A percentile compares a stretch with the other conserved stretches of the same genome.
Conservation (phyloP, 2,329 filamentous ascomycete species). For the Ophiostoma sp. region DNA sequence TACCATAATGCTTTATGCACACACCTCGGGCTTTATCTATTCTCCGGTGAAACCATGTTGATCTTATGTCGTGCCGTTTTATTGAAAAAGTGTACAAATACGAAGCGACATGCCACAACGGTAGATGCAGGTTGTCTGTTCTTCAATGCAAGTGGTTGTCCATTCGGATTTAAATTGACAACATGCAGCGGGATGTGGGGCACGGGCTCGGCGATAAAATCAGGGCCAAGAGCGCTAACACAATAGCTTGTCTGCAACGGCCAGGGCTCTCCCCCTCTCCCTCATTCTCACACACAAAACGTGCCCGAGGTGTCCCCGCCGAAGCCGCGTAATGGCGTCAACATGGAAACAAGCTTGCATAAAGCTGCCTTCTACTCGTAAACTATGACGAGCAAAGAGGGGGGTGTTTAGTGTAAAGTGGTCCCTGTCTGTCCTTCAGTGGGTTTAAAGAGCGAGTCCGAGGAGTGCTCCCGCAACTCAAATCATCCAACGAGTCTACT, state of each 20-base stretch:
- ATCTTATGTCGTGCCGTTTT: neutral
- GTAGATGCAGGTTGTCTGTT: neutral
- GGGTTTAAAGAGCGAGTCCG: neutral
- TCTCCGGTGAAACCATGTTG: neutral
- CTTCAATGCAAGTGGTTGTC: neutral
- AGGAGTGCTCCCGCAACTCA: neutral
- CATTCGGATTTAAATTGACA: conserved; percentile 1
- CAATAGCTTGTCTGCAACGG: neutral
- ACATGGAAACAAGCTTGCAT: neutral
- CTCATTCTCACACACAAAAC: too few species aligned
- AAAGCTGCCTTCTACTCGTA: neutral
- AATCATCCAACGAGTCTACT: neutral
- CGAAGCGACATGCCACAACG: neutral
- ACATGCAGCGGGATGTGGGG: neutral
- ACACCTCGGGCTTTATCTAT: neutral
- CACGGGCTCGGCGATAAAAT: conserved; percentile 13
- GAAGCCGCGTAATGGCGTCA: neutral
- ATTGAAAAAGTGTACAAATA: neutral
- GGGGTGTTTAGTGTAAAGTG: neutral
- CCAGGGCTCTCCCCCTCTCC: neutral
- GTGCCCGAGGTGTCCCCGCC: neutral
- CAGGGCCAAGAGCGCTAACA: neutral
- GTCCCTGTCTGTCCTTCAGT: neutral
- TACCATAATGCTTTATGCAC: neutral
- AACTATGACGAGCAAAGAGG: neutral